Percentiles rank a stretch among this genome's conserved stretches.
phyloP scores from a whole-genome alignment of 176 grass and related monocot species.

The Thinopyrum elongatum region DNA sequence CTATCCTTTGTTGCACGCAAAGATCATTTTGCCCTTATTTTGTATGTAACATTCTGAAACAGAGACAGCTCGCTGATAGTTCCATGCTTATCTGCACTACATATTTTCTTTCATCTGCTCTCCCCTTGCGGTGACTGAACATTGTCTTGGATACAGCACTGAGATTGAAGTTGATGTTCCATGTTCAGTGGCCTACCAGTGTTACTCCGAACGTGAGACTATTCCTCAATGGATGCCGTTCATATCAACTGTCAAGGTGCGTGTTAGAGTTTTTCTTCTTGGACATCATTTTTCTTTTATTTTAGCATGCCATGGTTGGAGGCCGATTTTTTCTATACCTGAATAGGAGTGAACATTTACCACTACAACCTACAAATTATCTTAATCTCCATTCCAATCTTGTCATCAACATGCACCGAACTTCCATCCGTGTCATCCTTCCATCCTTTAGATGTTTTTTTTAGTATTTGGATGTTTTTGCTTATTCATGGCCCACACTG shows the following conservation, averaged over 20 bases:
- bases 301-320: not conserved
- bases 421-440: not conserved
- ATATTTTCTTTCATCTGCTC: slow-evolving; percentile 4
- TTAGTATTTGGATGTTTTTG: not conserved
- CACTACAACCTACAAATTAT: not conserved
- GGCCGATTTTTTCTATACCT: not conserved
- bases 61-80: not conserved
- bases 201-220: slow-evolving; percentile 83
- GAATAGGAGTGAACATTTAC: not conserved
- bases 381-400: not conserved
- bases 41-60: not conserved
- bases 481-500: not conserved
- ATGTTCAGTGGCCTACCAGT: slow-evolving; percentile 85
- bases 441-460: not conserved
- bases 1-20: not conserved
- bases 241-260: slow-evolving; percentile 89
- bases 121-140: slow-evolving; percentile 7
- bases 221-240: slow-evolving; percentile 99
- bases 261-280: not conserved
- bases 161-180: slow-evolving; percentile 89
- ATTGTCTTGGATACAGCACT: slow-evolving; percentile 46
- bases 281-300: not conserved
- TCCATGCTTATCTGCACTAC: not conserved
- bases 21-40: not conserved
- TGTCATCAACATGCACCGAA: not conserved